Evolutionary conservation across 176 grass and related monocot genomes (phyloP), one percentile per base, ranked within the genome.

Genomic region (Hsuehochloa calcarea): DNA sequence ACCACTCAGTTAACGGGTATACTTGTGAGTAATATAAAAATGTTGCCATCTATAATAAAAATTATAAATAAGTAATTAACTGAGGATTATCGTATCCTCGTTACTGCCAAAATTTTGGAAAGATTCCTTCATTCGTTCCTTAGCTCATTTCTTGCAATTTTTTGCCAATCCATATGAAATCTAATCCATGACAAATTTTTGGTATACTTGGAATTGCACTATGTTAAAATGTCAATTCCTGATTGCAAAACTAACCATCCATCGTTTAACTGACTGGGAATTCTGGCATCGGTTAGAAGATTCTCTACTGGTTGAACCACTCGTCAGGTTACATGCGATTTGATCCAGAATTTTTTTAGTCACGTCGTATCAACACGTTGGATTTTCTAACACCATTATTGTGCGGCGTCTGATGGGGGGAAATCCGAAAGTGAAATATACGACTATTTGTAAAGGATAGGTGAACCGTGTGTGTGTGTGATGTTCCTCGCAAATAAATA

Each of bases 341-440:
- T 68, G 14, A 39, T 39, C 15, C 8, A 68, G 17, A 17, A 10
- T 38, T 68, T 20, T 20, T 68, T 20, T 0, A 11, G 35, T 10
- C 34, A 17, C 19, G 34, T 68, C 19, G 9, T 22, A 68, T n/a
- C 17, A 5, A 11, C n/a, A 11, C 31, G 66, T 22, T 2, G 19
- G 35, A 41, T 40, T 76, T 35, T 58, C 37, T 15, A 39, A 26
- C 38, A 37, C 19, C 5, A 66, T 39, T 17, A 25, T 40, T 54
- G 12, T 12, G 3, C 31, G 13, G 58, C 14, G 34, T 26, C 65
- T 47, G 73, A 70, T 68, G 13, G 74, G 31, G 31, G 34, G 12
- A n/a, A 66, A 81, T 37, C 17, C 23, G 59, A 81, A 56, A 81
- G 71, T 5, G 70, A 51, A 82, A 51, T 9, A 15, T 26, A 71